A percentile compares a stretch with the other conserved stretches of the same genome.
Evolutionary conservation across 129 eudicot species (phyloP).

Genomic region (Logfia minima): DNA sequence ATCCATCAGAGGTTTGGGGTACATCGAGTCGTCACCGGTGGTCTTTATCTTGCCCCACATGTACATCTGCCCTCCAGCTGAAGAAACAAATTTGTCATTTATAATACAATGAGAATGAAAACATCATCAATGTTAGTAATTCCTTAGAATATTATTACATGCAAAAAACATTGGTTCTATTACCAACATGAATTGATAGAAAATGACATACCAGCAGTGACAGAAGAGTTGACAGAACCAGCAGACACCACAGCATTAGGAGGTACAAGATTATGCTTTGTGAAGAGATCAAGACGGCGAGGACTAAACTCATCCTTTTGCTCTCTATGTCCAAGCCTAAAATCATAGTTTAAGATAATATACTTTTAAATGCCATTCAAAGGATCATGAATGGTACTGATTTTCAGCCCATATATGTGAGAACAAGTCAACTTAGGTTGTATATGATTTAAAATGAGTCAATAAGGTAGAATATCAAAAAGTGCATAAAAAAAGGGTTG

Average conservation of each 20-base stretch:
- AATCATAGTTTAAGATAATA: neutral
- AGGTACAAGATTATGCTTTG: constrained; percentile 74
- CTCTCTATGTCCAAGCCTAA: constrained; percentile 93
- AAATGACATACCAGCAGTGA: constrained; percentile 72
- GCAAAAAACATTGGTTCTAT: neutral
- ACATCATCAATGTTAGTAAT: neutral
- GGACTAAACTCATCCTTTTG: constrained; percentile 92
- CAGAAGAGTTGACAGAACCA: constrained; percentile 73
- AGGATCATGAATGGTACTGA: neutral
- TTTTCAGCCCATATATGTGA: neutral
- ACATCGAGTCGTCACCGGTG: constrained; percentile 95
- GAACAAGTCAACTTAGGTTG: neutral
- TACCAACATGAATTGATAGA: neutral
- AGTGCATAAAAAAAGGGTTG: neutral
- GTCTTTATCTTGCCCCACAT: constrained; percentile 98
- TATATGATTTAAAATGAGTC: neutral
- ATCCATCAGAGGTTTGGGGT: constrained; percentile 97
- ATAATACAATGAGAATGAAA: neutral
- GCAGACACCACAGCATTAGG: constrained; percentile 85
- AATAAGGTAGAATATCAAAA: neutral
- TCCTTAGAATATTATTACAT: neutral
- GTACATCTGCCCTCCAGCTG: constrained; percentile 94
- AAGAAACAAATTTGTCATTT: neutral
- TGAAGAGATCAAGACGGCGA: constrained; percentile 78
- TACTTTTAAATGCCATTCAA: neutral